Conservation (phyloP, 345 rosid species). For the Aquilaria malaccensis region DNA sequence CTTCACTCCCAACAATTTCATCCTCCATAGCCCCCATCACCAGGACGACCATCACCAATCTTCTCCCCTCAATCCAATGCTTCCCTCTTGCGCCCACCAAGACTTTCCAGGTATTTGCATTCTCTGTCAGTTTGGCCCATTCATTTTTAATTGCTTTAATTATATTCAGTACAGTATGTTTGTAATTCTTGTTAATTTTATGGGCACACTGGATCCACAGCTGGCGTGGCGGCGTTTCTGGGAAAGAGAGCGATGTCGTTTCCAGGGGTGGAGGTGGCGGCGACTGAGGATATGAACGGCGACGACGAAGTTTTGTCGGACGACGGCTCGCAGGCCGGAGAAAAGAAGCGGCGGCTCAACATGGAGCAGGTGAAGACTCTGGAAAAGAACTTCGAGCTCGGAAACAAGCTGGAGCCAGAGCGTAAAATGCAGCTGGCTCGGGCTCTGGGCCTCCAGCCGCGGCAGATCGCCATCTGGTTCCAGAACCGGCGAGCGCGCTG, state of each 20-base stretch:
- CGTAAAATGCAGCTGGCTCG: constrained; percentile 96
- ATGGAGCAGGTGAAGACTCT: constrained; percentile 92
- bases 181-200: neutral
- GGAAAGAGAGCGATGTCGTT: constrained; percentile 78
- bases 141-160: neutral
- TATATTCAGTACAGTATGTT: neutral
- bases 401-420: constrained; percentile 97
- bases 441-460: constrained; percentile 89
- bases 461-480: constrained; percentile 98
- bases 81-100: constrained; percentile 63
- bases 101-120: constrained; percentile 60
- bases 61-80: constrained; percentile 53
- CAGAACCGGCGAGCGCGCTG: constrained; percentile 96
- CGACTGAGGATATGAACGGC: constrained; percentile 38
- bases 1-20: constrained; percentile 59
- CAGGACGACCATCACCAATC: constrained; percentile 55
- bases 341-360: constrained; percentile 90
- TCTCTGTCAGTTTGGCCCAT: neutral
- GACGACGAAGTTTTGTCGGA: constrained; percentile 76
- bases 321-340: constrained; percentile 92
- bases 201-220: constrained; percentile 20
- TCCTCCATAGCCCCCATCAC: constrained; percentile 72
- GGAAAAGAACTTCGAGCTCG: constrained; percentile 92
- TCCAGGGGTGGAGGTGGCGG: constrained; percentile 51
- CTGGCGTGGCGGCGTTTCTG: constrained; percentile 69